Percentiles rank a stretch among this genome's conserved stretches.
These are phyloP conservation scores for Rhizodiscina lignyota DNA, from an alignment of 495 filamentous ascomycete genomes.

Conservation along the genomic window DNA sequence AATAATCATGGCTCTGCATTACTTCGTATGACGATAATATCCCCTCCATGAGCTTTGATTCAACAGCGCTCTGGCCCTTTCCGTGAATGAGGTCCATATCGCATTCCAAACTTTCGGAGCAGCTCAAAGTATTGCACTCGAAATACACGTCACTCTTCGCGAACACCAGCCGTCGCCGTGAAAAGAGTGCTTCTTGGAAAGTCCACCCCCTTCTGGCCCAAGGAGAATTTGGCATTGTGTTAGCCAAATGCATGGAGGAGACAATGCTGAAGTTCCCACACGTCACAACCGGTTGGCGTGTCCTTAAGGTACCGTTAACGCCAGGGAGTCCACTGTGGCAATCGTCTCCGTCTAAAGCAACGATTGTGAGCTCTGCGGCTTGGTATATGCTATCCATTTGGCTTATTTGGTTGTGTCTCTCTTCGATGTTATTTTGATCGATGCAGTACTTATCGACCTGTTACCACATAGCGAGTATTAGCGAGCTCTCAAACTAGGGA, in stretches of 20 bases:
- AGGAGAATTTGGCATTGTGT: neutral
- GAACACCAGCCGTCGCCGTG: neutral
- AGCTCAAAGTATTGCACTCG: neutral
- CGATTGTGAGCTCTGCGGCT: constrained; percentile 15
- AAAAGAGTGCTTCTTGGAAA: neutral
- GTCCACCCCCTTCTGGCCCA: neutral
- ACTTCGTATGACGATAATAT: too few relatives aligned
- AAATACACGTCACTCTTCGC: neutral
- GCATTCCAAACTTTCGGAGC: too few relatives aligned
- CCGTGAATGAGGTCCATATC: too few relatives aligned
- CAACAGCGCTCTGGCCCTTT: too few relatives aligned
- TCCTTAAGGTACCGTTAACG: neutral
- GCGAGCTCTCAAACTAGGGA: too few relatives aligned
- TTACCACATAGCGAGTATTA: constrained; percentile 17
- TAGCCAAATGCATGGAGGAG: neutral
- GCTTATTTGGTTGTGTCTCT: constrained; percentile 18
- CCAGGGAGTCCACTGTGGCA: neutral
- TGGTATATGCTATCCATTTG: constrained; percentile 16
- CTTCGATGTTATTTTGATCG: constrained; percentile 13
- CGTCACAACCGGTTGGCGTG: neutral
- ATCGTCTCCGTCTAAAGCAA: constrained; percentile 9
- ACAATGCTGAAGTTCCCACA: neutral
- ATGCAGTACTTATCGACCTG: constrained; percentile 27
- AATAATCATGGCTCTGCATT: too few relatives aligned
- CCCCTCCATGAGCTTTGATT: too few relatives aligned